Evolutionary conservation across 768 basidiomycete species (phyloP).

Genomic region (Lactarius vividus): DNA sequence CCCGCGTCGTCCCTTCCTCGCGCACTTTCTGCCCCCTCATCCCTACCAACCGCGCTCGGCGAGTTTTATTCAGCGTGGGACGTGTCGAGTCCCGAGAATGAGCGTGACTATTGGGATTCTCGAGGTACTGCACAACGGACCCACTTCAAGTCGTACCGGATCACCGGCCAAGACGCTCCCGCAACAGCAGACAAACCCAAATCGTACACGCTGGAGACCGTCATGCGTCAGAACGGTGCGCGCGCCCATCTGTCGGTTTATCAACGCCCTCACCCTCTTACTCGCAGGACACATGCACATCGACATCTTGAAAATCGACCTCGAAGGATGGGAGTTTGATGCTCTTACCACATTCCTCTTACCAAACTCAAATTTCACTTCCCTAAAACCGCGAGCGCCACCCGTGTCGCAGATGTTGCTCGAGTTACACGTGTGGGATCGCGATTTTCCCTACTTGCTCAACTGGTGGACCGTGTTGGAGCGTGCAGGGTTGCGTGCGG

Average conservation of each 20-base stretch:
- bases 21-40: constrained; percentile 31
- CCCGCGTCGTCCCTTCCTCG: constrained; percentile 22
- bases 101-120: constrained; percentile 35
- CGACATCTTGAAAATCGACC: constrained; percentile 45
- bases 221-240: constrained; percentile 44
- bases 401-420: constrained; percentile 49
- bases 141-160: constrained; percentile 43
- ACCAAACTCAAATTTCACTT: constrained; percentile 34
- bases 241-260: not conserved
- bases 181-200: constrained; percentile 33
- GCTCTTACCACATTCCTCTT: constrained; percentile 41
- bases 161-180: constrained; percentile 41
- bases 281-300: constrained; percentile 35
- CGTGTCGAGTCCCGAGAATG: constrained; percentile 29
- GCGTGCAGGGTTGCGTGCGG: constrained; percentile 45
- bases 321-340: constrained; percentile 50
- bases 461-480: constrained; percentile 49
- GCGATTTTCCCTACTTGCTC: constrained; percentile 32
- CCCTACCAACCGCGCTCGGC: constrained; percentile 9
- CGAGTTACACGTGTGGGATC: constrained; percentile 41
- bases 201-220: constrained; percentile 45
- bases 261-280: not conserved
- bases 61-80: constrained; percentile 23
- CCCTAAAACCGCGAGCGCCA: constrained; percentile 36
- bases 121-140: constrained; percentile 35